These are phyloP conservation scores for Suhomyces taliae DNA, from an alignment of 1,139 yeast genomes.

Conservation along the genomic window DNA sequence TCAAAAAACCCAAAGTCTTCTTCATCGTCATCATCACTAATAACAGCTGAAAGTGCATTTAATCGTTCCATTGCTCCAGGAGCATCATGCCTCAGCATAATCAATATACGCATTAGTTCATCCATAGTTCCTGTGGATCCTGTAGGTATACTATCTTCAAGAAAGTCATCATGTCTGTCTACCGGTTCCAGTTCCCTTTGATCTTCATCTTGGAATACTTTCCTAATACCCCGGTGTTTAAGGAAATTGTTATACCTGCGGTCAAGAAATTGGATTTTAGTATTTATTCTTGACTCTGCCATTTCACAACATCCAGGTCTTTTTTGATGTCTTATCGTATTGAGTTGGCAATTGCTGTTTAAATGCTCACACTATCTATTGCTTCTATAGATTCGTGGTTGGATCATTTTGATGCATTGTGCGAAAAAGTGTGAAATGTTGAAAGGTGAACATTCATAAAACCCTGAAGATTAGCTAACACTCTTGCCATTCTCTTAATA, in stretches of 20 bases:
- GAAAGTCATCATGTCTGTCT: background rate
- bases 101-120: background rate
- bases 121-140: background rate
- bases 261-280: background rate
- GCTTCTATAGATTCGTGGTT: no score
- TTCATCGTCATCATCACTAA: background rate
- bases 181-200: background rate
- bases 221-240: constrained; percentile 1
- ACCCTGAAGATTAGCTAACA: no score
- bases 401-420: no score
- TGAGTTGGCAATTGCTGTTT: no score
- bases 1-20: constrained; percentile 1
- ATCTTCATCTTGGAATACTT: background rate
- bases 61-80: background rate
- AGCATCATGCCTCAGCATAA: background rate
- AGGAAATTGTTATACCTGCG: background rate
- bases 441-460: no score
- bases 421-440: no score
- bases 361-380: background rate
- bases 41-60: background rate
- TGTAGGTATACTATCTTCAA: background rate
- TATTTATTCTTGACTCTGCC: background rate
- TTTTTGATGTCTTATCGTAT: background rate
- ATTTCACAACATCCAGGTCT: background rate
- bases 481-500: no score